phyloP scores from a whole-genome alignment of 306 rosid species.

The Malus fusca region DNA sequence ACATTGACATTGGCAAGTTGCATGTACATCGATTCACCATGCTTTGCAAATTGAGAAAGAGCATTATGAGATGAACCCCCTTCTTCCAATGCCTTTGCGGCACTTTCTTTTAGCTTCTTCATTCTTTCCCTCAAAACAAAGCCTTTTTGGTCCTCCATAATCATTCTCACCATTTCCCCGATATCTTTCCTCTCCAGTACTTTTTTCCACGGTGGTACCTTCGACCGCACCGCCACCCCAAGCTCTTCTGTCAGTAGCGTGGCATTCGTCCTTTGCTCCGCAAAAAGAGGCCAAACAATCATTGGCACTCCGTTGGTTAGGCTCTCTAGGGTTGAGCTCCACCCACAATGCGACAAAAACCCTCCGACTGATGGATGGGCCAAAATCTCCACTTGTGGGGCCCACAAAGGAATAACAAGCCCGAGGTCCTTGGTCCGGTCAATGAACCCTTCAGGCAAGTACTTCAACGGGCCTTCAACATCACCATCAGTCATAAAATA shows the following conservation, averaged over 20 bases:
- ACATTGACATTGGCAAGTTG: too few species aligned
- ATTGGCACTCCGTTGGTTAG: conserved; percentile 37
- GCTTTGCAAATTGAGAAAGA: conserved; percentile 5
- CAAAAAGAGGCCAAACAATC: conserved; percentile 52
- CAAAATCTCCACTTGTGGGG: conserved; percentile 35
- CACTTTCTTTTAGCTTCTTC: conserved; percentile 14
- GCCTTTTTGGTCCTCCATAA: conserved; percentile 38
- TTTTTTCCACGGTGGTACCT: background rate
- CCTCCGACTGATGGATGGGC: conserved; percentile 40
- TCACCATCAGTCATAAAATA: background rate
- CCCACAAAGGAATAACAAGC: conserved; percentile 25
- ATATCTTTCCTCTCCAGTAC: conserved; percentile 29
- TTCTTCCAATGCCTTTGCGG: conserved; percentile 18
- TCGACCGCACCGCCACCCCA: conserved; percentile 17
- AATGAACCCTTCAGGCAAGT: conserved; percentile 46
- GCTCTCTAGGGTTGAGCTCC: conserved; percentile 46
- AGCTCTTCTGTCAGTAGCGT: conserved; percentile 32
- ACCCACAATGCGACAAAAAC: conserved; percentile 43
- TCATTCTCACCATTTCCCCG: conserved; percentile 31
- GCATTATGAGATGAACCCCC: conserved; percentile 32
- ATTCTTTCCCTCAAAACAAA: background rate
- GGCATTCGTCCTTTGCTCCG: conserved; percentile 55
- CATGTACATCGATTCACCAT: too few species aligned
- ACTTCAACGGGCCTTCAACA: background rate
- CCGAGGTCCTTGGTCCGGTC: conserved; percentile 26